Conservation (phyloP, 371 early-diverging fungal genomes). For the Mortierella sp. region DNA sequence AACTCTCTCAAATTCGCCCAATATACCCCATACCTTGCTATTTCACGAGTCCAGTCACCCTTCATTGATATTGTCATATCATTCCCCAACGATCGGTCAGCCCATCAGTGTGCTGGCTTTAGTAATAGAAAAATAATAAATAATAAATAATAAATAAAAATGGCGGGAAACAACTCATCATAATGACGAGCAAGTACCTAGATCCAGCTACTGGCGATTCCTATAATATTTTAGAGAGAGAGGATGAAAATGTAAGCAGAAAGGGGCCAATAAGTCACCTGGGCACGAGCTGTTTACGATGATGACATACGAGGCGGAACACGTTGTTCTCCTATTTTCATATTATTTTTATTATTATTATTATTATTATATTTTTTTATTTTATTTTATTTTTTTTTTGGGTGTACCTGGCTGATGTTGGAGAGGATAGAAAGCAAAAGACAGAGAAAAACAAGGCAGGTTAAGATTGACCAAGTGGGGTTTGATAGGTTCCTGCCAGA, state of each 20-base stretch:
- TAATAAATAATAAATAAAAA: neutral
- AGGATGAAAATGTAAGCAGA: neutral
- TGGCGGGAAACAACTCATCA: constrained; percentile 4
- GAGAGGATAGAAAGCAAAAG: neutral
- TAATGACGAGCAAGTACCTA: constrained; percentile 3
- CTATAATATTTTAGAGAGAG: neutral
- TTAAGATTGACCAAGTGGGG: neutral
- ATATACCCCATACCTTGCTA: neutral
- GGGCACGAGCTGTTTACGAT: constrained; percentile 11
- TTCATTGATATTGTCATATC: neutral
- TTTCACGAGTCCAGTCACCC: neutral
- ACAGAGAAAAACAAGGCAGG: neutral
- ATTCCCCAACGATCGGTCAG: neutral
- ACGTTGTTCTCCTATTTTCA: constrained; percentile 14
- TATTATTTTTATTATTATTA: too few relatives aligned
- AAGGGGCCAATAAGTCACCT: constrained; percentile 29
- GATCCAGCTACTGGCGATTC: neutral
- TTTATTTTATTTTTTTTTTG: neutral
- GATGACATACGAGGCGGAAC: constrained; percentile 10
- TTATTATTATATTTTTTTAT: too few relatives aligned
- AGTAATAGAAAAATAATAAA: neutral
- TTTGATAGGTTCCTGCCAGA: neutral
- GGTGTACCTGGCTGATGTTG: neutral
- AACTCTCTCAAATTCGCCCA: neutral
- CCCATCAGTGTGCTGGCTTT: neutral